A percentile compares a stretch with the other conserved stretches of the same genome.
These are phyloP conservation scores for Colletotrichum spinosum DNA, from an alignment of 2,329 filamentous ascomycete species.

Conservation along the genomic window DNA sequence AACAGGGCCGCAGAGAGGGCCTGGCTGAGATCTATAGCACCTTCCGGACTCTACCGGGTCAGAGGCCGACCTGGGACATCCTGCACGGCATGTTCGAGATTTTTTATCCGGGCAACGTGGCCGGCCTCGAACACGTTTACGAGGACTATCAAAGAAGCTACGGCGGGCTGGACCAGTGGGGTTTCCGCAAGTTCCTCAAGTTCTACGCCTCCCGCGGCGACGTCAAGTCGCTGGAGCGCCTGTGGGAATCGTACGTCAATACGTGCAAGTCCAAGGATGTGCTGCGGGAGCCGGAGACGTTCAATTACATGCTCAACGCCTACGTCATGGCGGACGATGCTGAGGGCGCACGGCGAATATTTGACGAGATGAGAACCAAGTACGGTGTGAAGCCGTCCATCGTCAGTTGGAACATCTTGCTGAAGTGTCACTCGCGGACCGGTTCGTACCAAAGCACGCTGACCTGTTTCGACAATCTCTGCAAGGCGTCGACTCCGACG, in stretches of 20 bases:
- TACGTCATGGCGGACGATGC: constrained; percentile 78
- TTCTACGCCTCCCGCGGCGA: constrained; percentile 63
- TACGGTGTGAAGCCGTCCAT: constrained; percentile 69
- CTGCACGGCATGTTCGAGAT: constrained; percentile 60
- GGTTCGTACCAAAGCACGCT: constrained; percentile 76
- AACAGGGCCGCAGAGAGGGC: constrained; percentile 44
- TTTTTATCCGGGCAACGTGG: constrained; percentile 50
- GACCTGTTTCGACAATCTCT: constrained; percentile 71
- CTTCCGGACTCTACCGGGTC: constrained; percentile 56
- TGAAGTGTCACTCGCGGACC: constrained; percentile 76
- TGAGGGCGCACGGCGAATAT: constrained; percentile 66
- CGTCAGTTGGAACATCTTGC: constrained; percentile 79
- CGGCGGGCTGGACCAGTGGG: constrained; percentile 54
- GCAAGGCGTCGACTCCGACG: constrained; percentile 64
- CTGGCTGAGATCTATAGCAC: constrained; percentile 57
- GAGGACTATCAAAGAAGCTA: constrained; percentile 60
- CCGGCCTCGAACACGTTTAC: constrained; percentile 59
- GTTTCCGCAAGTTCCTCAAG: constrained; percentile 60
- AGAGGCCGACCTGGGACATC: constrained; percentile 50
- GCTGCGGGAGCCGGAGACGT: constrained; percentile 50
- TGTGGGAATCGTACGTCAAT: constrained; percentile 58
- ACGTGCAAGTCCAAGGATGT: constrained; percentile 48
- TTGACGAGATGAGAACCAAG: constrained; percentile 69
- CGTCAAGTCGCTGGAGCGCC: constrained; percentile 54
- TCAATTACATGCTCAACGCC: constrained; percentile 75